A percentile compares a stretch with the other conserved stretches of the same genome.
phyloP scores from a whole-genome alignment of 2,329 filamentous ascomycete species.

The Daldinia sp. region DNA sequence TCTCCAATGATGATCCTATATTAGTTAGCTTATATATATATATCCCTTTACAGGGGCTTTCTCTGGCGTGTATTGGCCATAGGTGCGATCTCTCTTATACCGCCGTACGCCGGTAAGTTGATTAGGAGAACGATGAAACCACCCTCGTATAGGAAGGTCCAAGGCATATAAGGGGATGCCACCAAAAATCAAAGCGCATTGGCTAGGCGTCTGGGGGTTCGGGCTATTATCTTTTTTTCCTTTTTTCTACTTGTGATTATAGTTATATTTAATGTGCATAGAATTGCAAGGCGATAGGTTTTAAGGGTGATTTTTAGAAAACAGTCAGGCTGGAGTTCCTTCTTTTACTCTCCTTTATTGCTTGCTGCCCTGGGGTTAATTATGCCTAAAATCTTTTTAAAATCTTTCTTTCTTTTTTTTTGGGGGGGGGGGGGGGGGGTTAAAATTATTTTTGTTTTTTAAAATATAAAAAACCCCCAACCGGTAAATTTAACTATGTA shows the following conservation, averaged over 20 bases:
- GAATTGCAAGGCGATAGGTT: background rate
- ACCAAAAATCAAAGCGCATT: conserved; percentile 5
- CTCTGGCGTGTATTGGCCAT: conserved; percentile 88
- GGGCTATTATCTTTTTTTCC: conserved; percentile 7
- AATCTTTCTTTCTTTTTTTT: background rate
- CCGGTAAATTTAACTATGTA: background rate
- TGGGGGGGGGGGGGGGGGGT: too few species aligned
- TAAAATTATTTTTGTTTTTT: background rate
- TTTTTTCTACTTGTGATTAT: conserved; percentile 9
- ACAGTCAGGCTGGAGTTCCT: background rate
- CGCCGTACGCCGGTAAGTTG: conserved; percentile 86
- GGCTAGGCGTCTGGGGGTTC: conserved; percentile 28
- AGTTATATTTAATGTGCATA: background rate
- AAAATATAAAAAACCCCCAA: background rate
- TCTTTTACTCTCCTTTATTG: background rate
- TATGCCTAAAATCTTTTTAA: too few species aligned
- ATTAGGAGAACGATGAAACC: conserved; percentile 87
- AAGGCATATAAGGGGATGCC: conserved; percentile 61
- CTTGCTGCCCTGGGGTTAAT: too few species aligned
- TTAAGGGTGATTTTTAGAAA: background rate
- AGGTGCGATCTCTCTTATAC: conserved; percentile 79
- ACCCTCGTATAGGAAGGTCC: conserved; percentile 93
- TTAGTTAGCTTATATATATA: conserved; percentile 37
- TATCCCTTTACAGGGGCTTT: conserved; percentile 68
- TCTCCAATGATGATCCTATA: background rate